Evolutionary conservation across 2,329 filamentous ascomycete species (phyloP).

Genomic region (Aspergillus ustus): DNA sequence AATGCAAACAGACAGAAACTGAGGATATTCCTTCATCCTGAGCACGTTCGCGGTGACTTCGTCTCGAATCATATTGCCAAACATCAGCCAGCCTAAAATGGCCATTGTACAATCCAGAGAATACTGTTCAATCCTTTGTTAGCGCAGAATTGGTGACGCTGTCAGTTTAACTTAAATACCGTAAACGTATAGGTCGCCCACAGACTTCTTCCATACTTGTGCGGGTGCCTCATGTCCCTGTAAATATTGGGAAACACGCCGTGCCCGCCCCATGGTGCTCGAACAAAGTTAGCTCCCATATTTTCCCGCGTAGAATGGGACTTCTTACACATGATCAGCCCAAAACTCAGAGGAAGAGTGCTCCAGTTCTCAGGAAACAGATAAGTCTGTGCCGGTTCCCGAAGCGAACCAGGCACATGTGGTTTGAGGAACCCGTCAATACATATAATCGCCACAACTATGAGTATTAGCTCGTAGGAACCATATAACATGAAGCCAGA

Average conservation of each 20-base stretch:
- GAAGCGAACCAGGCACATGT: conserved; percentile 77
- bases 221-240: conserved; percentile 77
- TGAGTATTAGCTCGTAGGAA: conserved; percentile 32
- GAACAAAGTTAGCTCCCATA: conserved; percentile 11
- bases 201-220: conserved; percentile 77
- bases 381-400: conserved; percentile 77
- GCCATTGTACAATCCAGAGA: conserved; percentile 81
- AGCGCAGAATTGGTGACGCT: conserved; percentile 5
- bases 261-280: conserved; percentile 71
- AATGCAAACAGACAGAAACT: conserved; percentile 74
- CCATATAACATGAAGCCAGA: background rate
- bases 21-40: conserved; percentile 72
- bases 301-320: background rate
- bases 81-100: conserved; percentile 88
- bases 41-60: conserved; percentile 93
- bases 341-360: conserved; percentile 84
- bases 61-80: conserved; percentile 83
- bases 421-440: conserved; percentile 86
- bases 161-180: conserved; percentile 51
- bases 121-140: conserved; percentile 56
- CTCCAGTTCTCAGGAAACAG: conserved; percentile 85
- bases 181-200: conserved; percentile 85
- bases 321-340: conserved; percentile 75
- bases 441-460: conserved; percentile 83
- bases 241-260: conserved; percentile 84